phyloP scores from a whole-genome alignment of 2,329 filamentous ascomycete species.

The Rugonectria rugulosa region DNA sequence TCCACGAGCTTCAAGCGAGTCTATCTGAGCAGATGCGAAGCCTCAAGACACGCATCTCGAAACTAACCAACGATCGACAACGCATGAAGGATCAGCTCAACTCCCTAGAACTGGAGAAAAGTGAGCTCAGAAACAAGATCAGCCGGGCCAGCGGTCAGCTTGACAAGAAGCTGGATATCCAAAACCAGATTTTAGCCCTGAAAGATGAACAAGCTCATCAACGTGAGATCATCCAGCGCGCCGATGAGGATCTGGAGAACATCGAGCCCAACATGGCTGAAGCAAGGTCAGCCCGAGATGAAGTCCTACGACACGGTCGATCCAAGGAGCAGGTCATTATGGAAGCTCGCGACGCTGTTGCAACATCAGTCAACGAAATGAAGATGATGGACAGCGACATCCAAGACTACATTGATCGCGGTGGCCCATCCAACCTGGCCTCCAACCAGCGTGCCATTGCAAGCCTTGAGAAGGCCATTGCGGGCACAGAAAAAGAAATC shows the following conservation, averaged over 20 bases:
- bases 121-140: conserved; percentile 77
- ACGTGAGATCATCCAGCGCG: conserved; percentile 71
- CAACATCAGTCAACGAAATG: conserved; percentile 79
- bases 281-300: conserved; percentile 78
- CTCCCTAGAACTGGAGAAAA: conserved; percentile 77
- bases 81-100: conserved; percentile 73
- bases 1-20: conserved; percentile 76
- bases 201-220: conserved; percentile 74
- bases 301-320: conserved; percentile 75
- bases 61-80: conserved; percentile 75
- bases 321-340: conserved; percentile 76
- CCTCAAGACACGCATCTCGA: conserved; percentile 69
- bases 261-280: conserved; percentile 79
- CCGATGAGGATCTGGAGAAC: conserved; percentile 76
- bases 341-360: conserved; percentile 74
- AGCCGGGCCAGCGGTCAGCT: conserved; percentile 75
- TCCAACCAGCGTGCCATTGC: conserved; percentile 75
- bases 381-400: conserved; percentile 80
- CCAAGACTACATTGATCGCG: conserved; percentile 77
- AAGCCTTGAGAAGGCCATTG: conserved; percentile 70
- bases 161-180: conserved; percentile 79
- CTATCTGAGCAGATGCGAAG: conserved; percentile 72
- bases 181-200: conserved; percentile 75
- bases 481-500: conserved; percentile 72
- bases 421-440: conserved; percentile 75